These are phyloP conservation scores for Trichoderma pleuroti DNA, from an alignment of 2,329 filamentous ascomycete species.

Conservation along the genomic window DNA sequence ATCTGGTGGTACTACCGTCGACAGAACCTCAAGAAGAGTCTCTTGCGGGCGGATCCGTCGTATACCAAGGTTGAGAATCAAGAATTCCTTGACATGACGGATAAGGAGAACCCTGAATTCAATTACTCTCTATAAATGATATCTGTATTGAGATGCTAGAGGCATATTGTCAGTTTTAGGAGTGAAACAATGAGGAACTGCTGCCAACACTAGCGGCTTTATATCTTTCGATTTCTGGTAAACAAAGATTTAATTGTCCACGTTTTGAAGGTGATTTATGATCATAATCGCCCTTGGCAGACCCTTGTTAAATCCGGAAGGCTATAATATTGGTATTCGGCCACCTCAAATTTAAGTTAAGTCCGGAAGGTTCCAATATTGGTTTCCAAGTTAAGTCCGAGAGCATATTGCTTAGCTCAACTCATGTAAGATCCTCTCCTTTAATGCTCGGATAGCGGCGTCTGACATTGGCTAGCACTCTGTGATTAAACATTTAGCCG, in stretches of 20 bases:
- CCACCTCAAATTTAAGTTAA: not conserved
- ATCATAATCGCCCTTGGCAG: not conserved
- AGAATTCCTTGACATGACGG: slow-evolving; percentile 65
- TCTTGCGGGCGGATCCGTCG: slow-evolving; percentile 46
- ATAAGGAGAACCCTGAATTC: slow-evolving; percentile 63
- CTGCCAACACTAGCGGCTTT: not conserved
- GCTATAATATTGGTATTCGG: too few species aligned
- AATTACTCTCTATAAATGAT: slow-evolving; percentile 49
- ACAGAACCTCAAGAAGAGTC: slow-evolving; percentile 58
- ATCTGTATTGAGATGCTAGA: not conserved
- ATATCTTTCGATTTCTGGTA: not conserved
- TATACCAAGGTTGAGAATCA: slow-evolving; percentile 64
- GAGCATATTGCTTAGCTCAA: not conserved
- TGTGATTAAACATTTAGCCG: not conserved
- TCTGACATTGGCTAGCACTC: not conserved
- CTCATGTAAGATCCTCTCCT: not conserved
- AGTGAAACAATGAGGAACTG: not conserved
- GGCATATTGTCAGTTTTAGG: not conserved
- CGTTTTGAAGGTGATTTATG: not conserved
- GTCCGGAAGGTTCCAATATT: not conserved
- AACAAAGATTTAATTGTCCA: not conserved
- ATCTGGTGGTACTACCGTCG: slow-evolving; percentile 59
- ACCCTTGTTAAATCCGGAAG: not conserved
- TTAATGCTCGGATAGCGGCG: not conserved
- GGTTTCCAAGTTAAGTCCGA: not conserved